Base-by-base conservation (phyloP, 2,329 filamentous ascomycete species). In the Stagonosporopsis tanaceti region DNA sequence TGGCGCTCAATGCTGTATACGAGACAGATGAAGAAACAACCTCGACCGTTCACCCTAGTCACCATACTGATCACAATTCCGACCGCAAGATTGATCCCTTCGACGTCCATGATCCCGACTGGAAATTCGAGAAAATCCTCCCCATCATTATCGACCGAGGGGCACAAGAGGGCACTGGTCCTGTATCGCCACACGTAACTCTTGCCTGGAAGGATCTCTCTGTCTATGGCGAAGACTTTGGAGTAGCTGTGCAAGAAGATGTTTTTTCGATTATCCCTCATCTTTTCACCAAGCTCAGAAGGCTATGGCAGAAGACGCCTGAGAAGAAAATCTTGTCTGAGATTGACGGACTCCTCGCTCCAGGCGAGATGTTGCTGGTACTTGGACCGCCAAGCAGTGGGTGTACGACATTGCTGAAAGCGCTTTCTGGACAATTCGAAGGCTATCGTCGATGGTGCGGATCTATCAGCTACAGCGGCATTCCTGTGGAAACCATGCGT, bases 361-460 rank as follows among this genome's bases (percentile, higher is more conserved):
- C 40, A 15, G 34, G 38, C 20, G 38, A 40, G 38, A 40, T 40
- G 38, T 24, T 40, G 38, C 38, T 40, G 24, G 77, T 79, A 1
- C 71, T 79, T 28, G 78, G 77, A 6, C 63, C 69, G 25, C 78
- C 78, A 1, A 81, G 79, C 0, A 85, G 82, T 11, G 86, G 86
- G 1, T 88, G 86, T 68, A 84, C 81, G 37, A 88, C 86, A 0
- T 73, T 88, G 0, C 76, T 88, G 5, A 88, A 87, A 75, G 80
- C 83, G 0, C 76, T 89, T 12, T 27, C 56, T 28, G 56, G 52
- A 12, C 9, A 57, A 25, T 35, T 32, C 14, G 39, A 53, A 5
- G 24, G 25, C 12, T 37, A 28, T 15, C 17, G 22, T 14, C 24
- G 30, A 28, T 27, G 39, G 22, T 38, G 32, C 22, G 50, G 30